These are phyloP conservation scores for Linnemannia hyalina DNA, from an alignment of 192 early-diverging fungal species.

Conservation along the genomic window DNA sequence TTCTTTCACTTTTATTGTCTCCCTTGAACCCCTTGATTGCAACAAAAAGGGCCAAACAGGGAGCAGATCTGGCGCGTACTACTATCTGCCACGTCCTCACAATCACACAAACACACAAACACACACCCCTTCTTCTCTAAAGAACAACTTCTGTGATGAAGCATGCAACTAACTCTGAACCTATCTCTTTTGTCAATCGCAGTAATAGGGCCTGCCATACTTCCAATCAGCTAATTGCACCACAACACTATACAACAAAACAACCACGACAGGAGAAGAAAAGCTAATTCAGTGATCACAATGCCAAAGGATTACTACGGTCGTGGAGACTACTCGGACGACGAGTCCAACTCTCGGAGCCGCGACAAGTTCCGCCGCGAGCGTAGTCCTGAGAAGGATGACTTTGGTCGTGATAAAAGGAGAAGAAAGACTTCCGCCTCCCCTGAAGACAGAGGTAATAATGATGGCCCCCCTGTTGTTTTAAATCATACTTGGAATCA, in stretches of 20 bases:
- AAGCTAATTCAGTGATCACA: not conserved
- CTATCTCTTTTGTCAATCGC: not conserved
- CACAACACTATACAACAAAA: not conserved
- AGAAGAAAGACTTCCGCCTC: constrained; percentile 53
- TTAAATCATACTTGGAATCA: not conserved
- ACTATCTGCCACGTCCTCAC: not conserved
- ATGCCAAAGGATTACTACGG: constrained; percentile 59
- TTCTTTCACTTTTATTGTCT: not conserved
- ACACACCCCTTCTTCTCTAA: not conserved
- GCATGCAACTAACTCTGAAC: not conserved
- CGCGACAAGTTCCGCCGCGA: constrained; percentile 55
- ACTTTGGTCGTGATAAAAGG: constrained; percentile 55
- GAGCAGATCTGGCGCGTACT: not conserved
- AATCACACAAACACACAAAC: not conserved
- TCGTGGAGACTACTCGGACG: constrained; percentile 54
- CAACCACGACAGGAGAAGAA: not conserved
- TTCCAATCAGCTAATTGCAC: not conserved
- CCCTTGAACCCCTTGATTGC: constrained; percentile 1
- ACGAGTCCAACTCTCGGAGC: constrained; percentile 46
- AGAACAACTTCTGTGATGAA: not conserved
- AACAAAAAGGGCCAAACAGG: not conserved
- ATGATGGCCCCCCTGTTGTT: not conserved
- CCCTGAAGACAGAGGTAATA: constrained; percentile 48
- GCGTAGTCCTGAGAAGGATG: constrained; percentile 54
- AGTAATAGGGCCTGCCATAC: constrained; percentile 3